Evolutionary conservation across 306 rosid genomes (phyloP).

Genomic region (Trichosanthes cucumerina): DNA sequence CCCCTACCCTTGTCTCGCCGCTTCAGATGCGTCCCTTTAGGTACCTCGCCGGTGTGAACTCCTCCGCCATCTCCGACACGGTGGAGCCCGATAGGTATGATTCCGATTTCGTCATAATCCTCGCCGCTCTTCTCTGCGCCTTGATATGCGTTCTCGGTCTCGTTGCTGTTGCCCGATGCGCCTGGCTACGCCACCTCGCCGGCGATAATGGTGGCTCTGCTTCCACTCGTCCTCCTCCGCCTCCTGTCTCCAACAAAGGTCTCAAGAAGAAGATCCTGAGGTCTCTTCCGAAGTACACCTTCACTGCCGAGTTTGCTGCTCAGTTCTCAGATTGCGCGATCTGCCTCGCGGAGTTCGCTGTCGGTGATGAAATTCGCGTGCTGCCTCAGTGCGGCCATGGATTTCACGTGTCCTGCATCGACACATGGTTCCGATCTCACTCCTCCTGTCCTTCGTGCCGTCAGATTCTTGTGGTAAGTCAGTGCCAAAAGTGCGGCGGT

Average conservation of each 20-base stretch:
- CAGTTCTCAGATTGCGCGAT: constrained; percentile 62
- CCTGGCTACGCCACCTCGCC: constrained; percentile 57
- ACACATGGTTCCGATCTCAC: constrained; percentile 74
- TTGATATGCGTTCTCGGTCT: constrained; percentile 69
- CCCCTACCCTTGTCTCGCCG: constrained; percentile 7
- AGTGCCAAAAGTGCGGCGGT: constrained; percentile 68
- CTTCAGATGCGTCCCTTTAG: constrained; percentile 48
- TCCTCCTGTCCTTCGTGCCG: constrained; percentile 80
- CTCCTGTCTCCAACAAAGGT: constrained; percentile 51
- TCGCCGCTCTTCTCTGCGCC: constrained; percentile 79
- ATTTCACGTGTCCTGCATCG: constrained; percentile 64
- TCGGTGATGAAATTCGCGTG: constrained; percentile 65
- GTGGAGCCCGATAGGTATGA: constrained; percentile 18
- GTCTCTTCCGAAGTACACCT: constrained; percentile 59
- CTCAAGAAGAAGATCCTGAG: constrained; percentile 60
- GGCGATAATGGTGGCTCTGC: not conserved
- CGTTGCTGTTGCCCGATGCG: constrained; percentile 60
- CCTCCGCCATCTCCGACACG: constrained; percentile 19
- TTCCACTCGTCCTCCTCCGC: constrained; percentile 9
- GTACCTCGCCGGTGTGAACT: constrained; percentile 31
- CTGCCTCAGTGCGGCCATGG: constrained; percentile 76
- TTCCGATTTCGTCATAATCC: constrained; percentile 57
- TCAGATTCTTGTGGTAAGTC: constrained; percentile 42
- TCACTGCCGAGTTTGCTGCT: constrained; percentile 33
- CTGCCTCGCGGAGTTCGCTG: constrained; percentile 49